Base-by-base conservation (phyloP, 257 asterid species). In the Fraxinus americana region DNA sequence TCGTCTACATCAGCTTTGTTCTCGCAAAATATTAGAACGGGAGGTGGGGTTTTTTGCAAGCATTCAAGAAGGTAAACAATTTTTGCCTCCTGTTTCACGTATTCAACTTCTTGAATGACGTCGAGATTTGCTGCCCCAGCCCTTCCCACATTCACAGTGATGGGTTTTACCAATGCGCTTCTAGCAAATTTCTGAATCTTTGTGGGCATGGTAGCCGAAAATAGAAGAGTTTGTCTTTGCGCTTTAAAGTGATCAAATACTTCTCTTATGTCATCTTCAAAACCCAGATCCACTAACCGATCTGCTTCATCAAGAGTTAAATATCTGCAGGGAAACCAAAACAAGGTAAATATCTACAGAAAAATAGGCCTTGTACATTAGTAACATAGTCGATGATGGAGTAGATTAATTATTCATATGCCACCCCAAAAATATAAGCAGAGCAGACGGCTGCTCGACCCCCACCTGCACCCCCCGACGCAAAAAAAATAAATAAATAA, bases 131-230 rank as follows among this genome's bases (percentile, higher is more conserved):
- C 98, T 0, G 98, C 98, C 80, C 96, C 97, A 4, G 98, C 97
- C 84, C 97, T 84, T 50, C 98, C 98, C 35, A 91, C 97, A 41
- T 93, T 93, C 19, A 93, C 97, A 0, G 91, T 86, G 23, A 93
- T 87, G 21, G 97, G 98, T 73, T 93, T 91, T 52, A 93, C 97
- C 32, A 93, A 81, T 12, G 98, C 97, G 59, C 94, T 90, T 80
- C 86, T 85, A 23, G 98, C 96, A 72, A 93, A 93, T 73, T 86
- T 91, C 77, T 93, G 97, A 39, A 93, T 90, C 88, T 93, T 93
- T 23, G 92, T 82, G 8, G 97, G 98, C 98, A 93, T 93, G 66
- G 98, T 91, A 63, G 98, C 96, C n/a, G 98, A 93, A 80, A 93
- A 93, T 34, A 91, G 87, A 76, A 91, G 98, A 68, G 98, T 93